Base-by-base conservation (phyloP, 257 asterid species). In the Haberlea rhodopensis region DNA sequence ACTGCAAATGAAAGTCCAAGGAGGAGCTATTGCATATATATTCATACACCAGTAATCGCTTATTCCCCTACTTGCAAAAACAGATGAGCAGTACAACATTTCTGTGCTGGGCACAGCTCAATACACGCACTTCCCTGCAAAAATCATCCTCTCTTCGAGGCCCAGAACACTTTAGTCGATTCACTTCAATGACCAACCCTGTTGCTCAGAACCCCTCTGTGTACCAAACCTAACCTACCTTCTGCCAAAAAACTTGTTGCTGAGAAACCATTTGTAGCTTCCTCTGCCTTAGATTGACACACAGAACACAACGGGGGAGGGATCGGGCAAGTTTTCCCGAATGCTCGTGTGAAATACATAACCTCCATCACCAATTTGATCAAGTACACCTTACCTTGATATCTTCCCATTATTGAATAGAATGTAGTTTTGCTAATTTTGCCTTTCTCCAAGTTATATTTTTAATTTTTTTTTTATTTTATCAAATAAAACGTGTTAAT, bases 51-150 rank as follows among this genome's bases (percentile, higher is more conserved):
- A 91, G 75, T 23, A 86, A 74, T 77, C 94, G 82, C 83, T 75
- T 78, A 71, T 79, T 78, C 71, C 78, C 82, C 57, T 82, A 82
- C 53, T 83, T 76, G 76, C 95, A 86, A 73, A 88, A 88, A 25
- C 98, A 96, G 72, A 88, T 85, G 61, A 88, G 85, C 79, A 86
- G 69, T 69, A 88, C 97, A 27, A 88, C 95, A 64, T 91, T 88
- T 73, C 89, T 82, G 57, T 91, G 98, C 80, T 88, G 98, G 55
- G 98, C 98, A 79, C 98, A 91, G 60, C 96, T 84, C 78, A 91
- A 72, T 9, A 86, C 90, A 0, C 83, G 73, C 31, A 91, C 98
- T 80, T 91, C 95, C 79, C 88, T 75, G 73, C 84, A 82, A 77
- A 91, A 91, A 78, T 91, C 98, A 60, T 82, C 79, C 37, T 88